Conservation (phyloP, 2,329 filamentous ascomycete genomes). For the Myriosclerotinia duriaeana region DNA sequence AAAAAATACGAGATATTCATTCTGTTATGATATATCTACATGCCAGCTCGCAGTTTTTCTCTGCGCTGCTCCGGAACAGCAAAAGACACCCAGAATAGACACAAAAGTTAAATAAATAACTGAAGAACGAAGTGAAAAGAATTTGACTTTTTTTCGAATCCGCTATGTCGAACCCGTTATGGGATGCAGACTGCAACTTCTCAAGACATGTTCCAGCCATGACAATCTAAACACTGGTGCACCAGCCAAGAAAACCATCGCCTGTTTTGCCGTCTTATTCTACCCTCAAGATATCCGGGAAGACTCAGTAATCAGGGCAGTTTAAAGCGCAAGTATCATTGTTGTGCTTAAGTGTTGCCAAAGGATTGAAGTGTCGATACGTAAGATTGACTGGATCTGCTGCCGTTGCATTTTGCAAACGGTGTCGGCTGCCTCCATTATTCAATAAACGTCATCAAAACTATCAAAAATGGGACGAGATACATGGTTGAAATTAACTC, state of each 20-base stretch:
- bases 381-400: constrained; percentile 20
- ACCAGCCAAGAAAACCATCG: background rate
- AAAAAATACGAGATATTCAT: background rate
- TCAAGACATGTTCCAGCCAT: background rate
- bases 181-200: background rate
- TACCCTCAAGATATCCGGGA: background rate
- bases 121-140: background rate
- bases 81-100: too few relatives aligned
- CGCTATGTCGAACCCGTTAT: too few relatives aligned
- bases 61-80: too few relatives aligned
- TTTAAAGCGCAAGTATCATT: constrained; percentile 21
- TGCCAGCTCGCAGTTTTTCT: background rate
- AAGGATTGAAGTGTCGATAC: constrained; percentile 14
- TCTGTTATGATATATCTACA: background rate
- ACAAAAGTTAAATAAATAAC: background rate
- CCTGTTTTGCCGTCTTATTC: background rate
- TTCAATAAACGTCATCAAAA: too few relatives aligned
- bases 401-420: constrained; percentile 13
- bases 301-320: constrained; percentile 13
- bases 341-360: constrained; percentile 18
- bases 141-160: background rate
- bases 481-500: too few relatives aligned
- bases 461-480: background rate
- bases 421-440: background rate
- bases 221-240: too few relatives aligned